phyloP scores from a whole-genome alignment of 2,329 filamentous ascomycete genomes.

The Phialophora tarda region DNA sequence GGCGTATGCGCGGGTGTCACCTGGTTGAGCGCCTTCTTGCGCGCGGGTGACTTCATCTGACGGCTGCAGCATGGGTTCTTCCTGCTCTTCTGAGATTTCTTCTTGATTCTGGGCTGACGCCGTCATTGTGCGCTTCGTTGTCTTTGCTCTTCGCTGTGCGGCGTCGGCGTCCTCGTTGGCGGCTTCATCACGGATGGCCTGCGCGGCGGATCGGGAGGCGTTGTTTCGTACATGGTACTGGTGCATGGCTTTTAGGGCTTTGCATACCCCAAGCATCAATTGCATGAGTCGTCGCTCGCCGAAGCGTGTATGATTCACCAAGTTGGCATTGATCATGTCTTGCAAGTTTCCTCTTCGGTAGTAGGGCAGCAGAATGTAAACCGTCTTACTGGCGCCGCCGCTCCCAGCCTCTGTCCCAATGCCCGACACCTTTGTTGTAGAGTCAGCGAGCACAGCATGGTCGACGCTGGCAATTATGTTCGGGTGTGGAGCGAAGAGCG shows the following conservation, averaged over 20 bases:
- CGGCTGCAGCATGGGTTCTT: conserved; percentile 77
- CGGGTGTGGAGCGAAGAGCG: conserved; percentile 78
- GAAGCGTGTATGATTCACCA: conserved; percentile 91
- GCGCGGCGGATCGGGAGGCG: conserved; percentile 55
- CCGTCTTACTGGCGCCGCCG: conserved; percentile 79
- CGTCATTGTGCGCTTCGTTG: conserved; percentile 52
- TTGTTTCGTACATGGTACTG: conserved; percentile 71
- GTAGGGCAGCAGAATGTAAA: conserved; percentile 95
- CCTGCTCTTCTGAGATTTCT: conserved; percentile 74
- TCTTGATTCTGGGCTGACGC: conserved; percentile 57
- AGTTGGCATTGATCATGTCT: conserved; percentile 97
- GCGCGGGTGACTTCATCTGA: conserved; percentile 69
- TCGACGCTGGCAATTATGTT: conserved; percentile 89
- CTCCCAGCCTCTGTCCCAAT: conserved; percentile 55
- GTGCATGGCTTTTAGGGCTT: conserved; percentile 88
- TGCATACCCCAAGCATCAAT: conserved; percentile 89
- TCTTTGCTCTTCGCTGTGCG: conserved; percentile 45
- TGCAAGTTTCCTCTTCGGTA: conserved; percentile 94
- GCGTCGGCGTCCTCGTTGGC: conserved; percentile 59
- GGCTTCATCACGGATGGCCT: conserved; percentile 61
- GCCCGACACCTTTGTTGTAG: conserved; percentile 60
- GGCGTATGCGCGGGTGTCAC: conserved; percentile 78
- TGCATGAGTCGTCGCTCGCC: conserved; percentile 87
- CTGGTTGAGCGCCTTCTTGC: conserved; percentile 70
- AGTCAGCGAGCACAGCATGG: conserved; percentile 78